phyloP scores from a whole-genome alignment of 179 eudicot genomes.

The Amaranthus tricolor region DNA sequence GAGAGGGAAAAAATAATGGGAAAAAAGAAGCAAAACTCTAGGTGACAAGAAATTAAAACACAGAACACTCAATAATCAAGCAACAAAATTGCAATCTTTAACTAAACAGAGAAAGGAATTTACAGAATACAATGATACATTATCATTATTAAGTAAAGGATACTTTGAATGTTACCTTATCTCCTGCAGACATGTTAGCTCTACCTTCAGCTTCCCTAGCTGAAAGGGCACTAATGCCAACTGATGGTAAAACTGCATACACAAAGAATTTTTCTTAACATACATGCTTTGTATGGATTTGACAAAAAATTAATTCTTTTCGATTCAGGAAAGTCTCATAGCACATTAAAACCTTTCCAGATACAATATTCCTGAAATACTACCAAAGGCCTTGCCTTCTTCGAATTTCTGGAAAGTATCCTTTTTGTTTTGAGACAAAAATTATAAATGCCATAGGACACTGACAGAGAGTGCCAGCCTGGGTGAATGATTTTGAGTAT shows the following conservation, averaged over 20 bases:
- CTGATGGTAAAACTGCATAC: slow-evolving; percentile 72
- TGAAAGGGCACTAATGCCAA: slow-evolving; percentile 89
- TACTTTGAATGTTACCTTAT: slow-evolving; percentile 53
- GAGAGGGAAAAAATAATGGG: not conserved
- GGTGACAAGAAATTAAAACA: not conserved
- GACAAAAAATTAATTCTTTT: not conserved
- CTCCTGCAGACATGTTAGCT: slow-evolving; percentile 66
- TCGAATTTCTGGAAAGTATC: not conserved
- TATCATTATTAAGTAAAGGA: not conserved
- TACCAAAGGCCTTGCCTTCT: not conserved
- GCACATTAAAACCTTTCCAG: not conserved
- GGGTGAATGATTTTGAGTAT: too few species aligned
- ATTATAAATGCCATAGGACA: too few species aligned
- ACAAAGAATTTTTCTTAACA: slow-evolving; percentile 8
- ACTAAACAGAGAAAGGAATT: not conserved
- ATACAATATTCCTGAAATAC: not conserved
- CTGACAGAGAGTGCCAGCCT: too few species aligned
- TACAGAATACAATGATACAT: not conserved
- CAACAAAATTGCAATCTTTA: not conserved
- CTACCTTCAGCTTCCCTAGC: slow-evolving; percentile 97
- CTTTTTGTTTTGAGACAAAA: too few species aligned
- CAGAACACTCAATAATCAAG: not conserved
- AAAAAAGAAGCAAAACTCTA: not conserved
- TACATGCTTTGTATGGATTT: slow-evolving; percentile 2
- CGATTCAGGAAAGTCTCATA: not conserved